These are phyloP conservation scores for Heliosperma pusillum DNA, from an alignment of 148 eudicot species.

Conservation along the genomic window DNA sequence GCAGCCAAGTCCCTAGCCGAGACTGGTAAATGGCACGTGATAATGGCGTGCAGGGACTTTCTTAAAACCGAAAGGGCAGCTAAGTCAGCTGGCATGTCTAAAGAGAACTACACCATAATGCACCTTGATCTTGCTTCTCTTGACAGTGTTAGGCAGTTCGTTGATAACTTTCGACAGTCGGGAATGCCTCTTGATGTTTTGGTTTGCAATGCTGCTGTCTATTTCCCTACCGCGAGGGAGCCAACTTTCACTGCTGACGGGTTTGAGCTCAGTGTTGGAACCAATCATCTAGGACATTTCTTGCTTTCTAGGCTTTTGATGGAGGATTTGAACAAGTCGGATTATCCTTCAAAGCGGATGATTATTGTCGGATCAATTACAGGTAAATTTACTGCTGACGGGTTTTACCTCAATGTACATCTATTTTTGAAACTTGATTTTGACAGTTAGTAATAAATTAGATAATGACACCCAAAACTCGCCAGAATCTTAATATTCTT, in stretches of 20 bases:
- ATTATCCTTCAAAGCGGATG: slow-evolving; percentile 62
- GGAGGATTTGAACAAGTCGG: slow-evolving; percentile 65
- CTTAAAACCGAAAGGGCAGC: slow-evolving; percentile 88
- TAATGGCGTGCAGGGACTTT: slow-evolving; percentile 91
- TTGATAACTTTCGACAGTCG: slow-evolving; percentile 32
- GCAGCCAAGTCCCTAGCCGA: slow-evolving; percentile 87
- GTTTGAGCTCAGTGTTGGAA: slow-evolving; percentile 86
- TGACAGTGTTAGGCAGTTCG: slow-evolving; percentile 45
- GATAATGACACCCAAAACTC: no score
- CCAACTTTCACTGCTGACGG: slow-evolving; percentile 81
- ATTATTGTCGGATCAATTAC: slow-evolving; percentile 92
- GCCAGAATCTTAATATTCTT: no score
- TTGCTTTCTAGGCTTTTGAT: slow-evolving; percentile 64
- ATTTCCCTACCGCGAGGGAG: slow-evolving; percentile 70
- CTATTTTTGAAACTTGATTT: no score
- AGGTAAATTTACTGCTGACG: slow-evolving; percentile 36
- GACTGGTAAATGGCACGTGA: slow-evolving; percentile 83
- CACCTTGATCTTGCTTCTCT: slow-evolving; percentile 88
- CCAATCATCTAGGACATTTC: slow-evolving; percentile 87
- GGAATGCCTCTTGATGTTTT: slow-evolving; percentile 38
- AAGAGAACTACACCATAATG: slow-evolving; percentile 74
- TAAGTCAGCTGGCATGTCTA: slow-evolving; percentile 65
- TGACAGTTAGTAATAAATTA: no score
- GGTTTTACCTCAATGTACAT: no score
- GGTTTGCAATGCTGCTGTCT: slow-evolving; percentile 74